Percentiles rank a stretch among this genome's conserved stretches.
These are phyloP conservation scores for Fusarium sp. DNA, from an alignment of 2,329 filamentous ascomycete species.

Conservation along the genomic window DNA sequence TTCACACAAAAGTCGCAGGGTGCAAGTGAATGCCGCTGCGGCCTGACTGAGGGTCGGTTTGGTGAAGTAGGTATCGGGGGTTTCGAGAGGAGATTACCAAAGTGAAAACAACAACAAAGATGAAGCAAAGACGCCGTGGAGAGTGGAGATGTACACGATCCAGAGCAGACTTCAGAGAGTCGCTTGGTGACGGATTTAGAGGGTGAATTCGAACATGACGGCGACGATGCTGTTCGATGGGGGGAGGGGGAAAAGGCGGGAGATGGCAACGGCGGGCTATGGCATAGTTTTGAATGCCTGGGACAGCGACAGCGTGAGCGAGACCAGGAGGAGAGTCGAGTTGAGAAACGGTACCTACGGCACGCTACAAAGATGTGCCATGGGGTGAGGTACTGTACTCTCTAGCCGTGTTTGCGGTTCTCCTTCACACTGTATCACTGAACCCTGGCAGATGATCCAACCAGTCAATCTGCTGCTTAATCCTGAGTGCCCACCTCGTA, in stretches of 20 bases:
- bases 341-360: conserved; percentile 40
- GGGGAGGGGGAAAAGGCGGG: conserved; percentile 59
- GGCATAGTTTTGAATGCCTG: conserved; percentile 57
- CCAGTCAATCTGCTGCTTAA: conserved; percentile 28
- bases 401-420: not conserved
- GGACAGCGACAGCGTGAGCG: conserved; percentile 44
- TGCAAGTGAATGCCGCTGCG: conserved; percentile 68
- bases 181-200: conserved; percentile 66
- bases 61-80: not conserved
- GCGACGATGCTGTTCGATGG: conserved; percentile 66
- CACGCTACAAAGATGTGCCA: conserved; percentile 32
- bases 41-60: conserved; percentile 45
- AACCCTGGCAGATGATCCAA: conserved; percentile 28
- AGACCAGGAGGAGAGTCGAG: conserved; percentile 39
- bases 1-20: conserved; percentile 57
- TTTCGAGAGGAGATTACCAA: conserved; percentile 34
- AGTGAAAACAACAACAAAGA: conserved; percentile 48
- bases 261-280: conserved; percentile 52
- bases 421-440: conserved; percentile 20
- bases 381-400: conserved; percentile 35
- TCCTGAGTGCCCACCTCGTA: conserved; percentile 8
- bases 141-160: conserved; percentile 58
- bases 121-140: conserved; percentile 54
- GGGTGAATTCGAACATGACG: conserved; percentile 68
- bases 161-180: conserved; percentile 70